Conservation (phyloP, 345 rosid genomes). For the Stellera chamaejasme region DNA sequence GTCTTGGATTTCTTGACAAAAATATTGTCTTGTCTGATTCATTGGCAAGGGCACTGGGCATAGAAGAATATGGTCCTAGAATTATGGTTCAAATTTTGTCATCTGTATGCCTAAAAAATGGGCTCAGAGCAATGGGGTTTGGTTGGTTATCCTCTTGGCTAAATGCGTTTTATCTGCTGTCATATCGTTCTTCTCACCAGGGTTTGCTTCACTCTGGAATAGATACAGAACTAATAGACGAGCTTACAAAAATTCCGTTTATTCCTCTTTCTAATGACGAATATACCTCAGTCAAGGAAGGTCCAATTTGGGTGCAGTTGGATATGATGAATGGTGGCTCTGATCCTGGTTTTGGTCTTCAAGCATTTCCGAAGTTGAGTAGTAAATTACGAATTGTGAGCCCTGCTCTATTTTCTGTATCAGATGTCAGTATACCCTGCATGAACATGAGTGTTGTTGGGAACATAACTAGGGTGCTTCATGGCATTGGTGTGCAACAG, state of each 20-base stretch:
- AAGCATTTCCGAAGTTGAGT: conserved; percentile 66
- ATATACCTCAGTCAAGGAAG: conserved; percentile 57
- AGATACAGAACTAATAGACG: conserved; percentile 30
- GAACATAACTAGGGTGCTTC: conserved; percentile 54
- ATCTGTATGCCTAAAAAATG: conserved; percentile 46
- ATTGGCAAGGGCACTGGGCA: conserved; percentile 68
- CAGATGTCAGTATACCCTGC: conserved; percentile 26
- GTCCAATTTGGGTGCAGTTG: conserved; percentile 77
- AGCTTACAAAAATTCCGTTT: conserved; percentile 54
- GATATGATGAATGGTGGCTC: conserved; percentile 30
- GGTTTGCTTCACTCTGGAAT: conserved; percentile 21
- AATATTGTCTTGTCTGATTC: conserved; percentile 68
- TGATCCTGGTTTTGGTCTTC: conserved; percentile 43
- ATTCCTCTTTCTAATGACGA: conserved; percentile 81
- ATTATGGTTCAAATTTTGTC: conserved; percentile 50
- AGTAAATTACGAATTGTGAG: conserved; percentile 61
- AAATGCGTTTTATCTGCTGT: conserved; percentile 37
- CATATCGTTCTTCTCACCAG: conserved; percentile 39
- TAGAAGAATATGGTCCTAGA: conserved; percentile 74
- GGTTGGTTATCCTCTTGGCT: conserved; percentile 75
- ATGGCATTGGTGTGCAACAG: conserved; percentile 59
- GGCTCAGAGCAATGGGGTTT: conserved; percentile 55
- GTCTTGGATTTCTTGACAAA: conserved; percentile 71
- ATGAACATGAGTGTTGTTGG: conserved; percentile 24
- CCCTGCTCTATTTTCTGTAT: conserved; percentile 46